Evolutionary conservation across 495 filamentous ascomycete genomes (phyloP), one percentile per base, ranked within the genome.

Genomic region (Aspergillus nidulans): DNA sequence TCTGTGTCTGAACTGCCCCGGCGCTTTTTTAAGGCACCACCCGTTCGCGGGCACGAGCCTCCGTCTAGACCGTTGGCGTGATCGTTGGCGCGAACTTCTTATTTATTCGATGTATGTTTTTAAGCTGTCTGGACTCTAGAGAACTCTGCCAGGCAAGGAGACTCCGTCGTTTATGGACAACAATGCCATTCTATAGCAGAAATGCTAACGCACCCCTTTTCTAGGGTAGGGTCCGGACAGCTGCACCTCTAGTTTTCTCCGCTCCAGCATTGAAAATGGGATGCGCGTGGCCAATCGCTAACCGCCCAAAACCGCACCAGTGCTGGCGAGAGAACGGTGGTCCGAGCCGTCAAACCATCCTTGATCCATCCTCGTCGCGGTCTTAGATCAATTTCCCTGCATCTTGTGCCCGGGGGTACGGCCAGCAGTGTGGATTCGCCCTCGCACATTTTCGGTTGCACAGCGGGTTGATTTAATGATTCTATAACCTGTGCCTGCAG

Each of bases 241-340:
- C 55, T 57, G 55, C 55, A 52, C 23, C 16, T 46, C 23, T 12
- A 28, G 40, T 13, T 18, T 12, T 8, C 50, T 8, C n/a, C 40
- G 34, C 43, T 38, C 42, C 48, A 49, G 53, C 38, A 38, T 6
- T 3, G 18, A 16, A 55, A 58, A 58, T 58, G 18, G 49, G 54
- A 57, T 44, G 13, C 40, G 46, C 56, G 47, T 47, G 45, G 59
- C 62, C 62, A 64, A 64, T 64, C 56, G 55, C 54, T 64, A 64
- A 49, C 49, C 58, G 62, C 58, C 53, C 44, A 43, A 56, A 58
- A 40, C 23, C 52, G 48, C 49, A 46, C 55, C 52, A 18, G 43
- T 12, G 23, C 53, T 42, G 48, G 53, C 52, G 55, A 48, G 53
- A 55, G 55, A 48, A 39, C 23, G 42, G 45, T 58, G 28, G 54